These are phyloP conservation scores for Iberis pinnata DNA, from an alignment of 345 rosid genomes.

Conservation along the genomic window DNA sequence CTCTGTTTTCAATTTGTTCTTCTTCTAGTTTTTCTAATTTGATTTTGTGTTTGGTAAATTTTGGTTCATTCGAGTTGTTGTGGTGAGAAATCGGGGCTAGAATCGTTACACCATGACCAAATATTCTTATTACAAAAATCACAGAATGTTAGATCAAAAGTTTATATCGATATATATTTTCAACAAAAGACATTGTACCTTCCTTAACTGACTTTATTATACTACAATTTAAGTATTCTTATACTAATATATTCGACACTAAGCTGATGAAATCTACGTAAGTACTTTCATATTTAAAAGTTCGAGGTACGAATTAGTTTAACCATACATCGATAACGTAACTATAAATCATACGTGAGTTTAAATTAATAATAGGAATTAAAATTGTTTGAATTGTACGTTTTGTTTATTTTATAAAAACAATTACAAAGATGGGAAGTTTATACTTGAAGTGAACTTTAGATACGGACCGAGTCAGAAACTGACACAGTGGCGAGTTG, in stretches of 20 bases:
- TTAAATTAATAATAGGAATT: slow-evolving; percentile 9
- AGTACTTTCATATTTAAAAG: too few species aligned
- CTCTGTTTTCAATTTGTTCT: too few species aligned
- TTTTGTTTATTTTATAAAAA: not conserved
- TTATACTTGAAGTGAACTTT: slow-evolving; percentile 24
- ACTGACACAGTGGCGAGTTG: slow-evolving; percentile 21
- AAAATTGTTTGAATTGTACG: slow-evolving; percentile 13
- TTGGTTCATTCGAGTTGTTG: too few species aligned
- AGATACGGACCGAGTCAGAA: slow-evolving; percentile 23
- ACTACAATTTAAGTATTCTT: too few species aligned
- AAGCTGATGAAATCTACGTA: too few species aligned
- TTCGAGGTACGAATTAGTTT: not conserved
- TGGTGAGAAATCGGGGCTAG: too few species aligned
- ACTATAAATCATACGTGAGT: not conserved
- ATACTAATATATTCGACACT: too few species aligned
- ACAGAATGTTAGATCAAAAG: slow-evolving; percentile 13
- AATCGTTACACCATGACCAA: not conserved
- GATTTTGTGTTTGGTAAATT: too few species aligned
- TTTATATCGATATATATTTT: slow-evolving; percentile 11
- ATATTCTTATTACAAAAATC: not conserved
- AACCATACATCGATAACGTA: not conserved
- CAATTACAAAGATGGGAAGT: slow-evolving; percentile 21
- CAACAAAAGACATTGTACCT: too few species aligned
- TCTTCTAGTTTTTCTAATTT: too few species aligned
- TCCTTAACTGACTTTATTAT: too few species aligned